These are phyloP conservation scores for Colletotrichum tamarilloi DNA, from an alignment of 2,329 filamentous ascomycete genomes.

Conservation along the genomic window DNA sequence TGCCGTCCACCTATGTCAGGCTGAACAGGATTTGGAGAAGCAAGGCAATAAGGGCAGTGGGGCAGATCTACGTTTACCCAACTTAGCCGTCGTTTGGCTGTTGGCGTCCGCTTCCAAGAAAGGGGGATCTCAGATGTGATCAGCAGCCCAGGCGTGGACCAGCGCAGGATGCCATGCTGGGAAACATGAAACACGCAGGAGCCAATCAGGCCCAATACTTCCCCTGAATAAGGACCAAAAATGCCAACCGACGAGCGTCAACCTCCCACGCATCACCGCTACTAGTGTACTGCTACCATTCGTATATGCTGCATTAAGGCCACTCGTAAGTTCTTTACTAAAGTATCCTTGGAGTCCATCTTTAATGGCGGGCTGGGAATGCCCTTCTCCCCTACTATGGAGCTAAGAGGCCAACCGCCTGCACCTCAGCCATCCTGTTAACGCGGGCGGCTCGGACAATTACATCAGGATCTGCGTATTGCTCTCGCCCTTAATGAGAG, in stretches of 20 bases:
- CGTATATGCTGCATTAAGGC: not conserved
- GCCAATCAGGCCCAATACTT: constrained; percentile 25
- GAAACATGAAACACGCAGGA: constrained; percentile 32
- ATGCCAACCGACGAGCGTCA: constrained; percentile 13
- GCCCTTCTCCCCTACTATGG: constrained; percentile 1
- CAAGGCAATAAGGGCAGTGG: not conserved
- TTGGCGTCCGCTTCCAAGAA: constrained; percentile 1
- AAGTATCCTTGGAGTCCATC: constrained; percentile 8
- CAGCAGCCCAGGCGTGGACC: constrained; percentile 3
- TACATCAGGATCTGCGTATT: constrained; percentile 36
- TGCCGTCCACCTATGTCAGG: not conserved
- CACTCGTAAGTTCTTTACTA: not conserved
- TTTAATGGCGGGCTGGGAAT: constrained; percentile 19
- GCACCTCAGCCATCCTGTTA: constrained; percentile 5
- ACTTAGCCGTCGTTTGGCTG: not conserved
- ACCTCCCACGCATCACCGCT: not conserved
- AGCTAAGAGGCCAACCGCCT: not conserved
- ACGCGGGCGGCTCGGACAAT: constrained; percentile 21
- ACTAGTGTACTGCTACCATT: not conserved
- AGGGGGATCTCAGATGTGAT: constrained; percentile 8
- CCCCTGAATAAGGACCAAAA: constrained; percentile 16
- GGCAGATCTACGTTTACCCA: not conserved
- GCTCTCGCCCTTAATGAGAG: constrained; percentile 21
- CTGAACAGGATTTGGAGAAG: not conserved
- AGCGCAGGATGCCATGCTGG: constrained; percentile 16